These are phyloP conservation scores for Lactarius vividus DNA, from an alignment of 768 basidiomycete genomes.

Conservation along the genomic window DNA sequence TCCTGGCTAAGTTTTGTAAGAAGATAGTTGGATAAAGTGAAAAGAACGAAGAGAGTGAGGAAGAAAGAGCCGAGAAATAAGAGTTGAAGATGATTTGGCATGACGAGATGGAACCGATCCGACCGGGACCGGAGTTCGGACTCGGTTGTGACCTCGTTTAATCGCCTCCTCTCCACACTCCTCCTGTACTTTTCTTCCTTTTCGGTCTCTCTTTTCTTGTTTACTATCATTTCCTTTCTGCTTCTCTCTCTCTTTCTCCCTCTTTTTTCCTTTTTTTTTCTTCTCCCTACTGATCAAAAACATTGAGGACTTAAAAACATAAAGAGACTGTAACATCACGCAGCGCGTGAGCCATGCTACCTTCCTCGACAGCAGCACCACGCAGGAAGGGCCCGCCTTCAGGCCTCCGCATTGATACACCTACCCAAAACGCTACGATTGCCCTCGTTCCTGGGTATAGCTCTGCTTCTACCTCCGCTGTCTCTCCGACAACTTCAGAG, in stretches of 20 bases:
- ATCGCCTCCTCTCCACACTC: conserved; percentile 4
- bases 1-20: conserved; percentile 45
- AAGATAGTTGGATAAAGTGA: conserved; percentile 44
- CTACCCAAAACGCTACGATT: conserved; percentile 48
- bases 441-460: conserved; percentile 46
- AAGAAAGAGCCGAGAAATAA: conserved; percentile 55
- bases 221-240: conserved; percentile 21
- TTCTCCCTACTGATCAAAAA: conserved; percentile 13
- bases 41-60: conserved; percentile 46
- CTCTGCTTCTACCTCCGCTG: conserved; percentile 46
- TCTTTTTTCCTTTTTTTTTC: conserved; percentile 32
- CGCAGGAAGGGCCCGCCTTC: conserved; percentile 54
- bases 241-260: conserved; percentile 25
- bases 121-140: not conserved
- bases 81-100: conserved; percentile 57
- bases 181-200: conserved; percentile 11
- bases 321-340: conserved; percentile 25
- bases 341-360: conserved; percentile 35
- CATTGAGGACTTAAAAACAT: not conserved
- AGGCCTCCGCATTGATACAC: conserved; percentile 58
- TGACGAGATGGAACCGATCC: conserved; percentile 28
- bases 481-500: conserved; percentile 53
- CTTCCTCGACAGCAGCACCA: conserved; percentile 33
- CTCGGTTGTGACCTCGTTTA: conserved; percentile 16
- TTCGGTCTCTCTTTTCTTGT: conserved; percentile 29